Conservation (phyloP, 2,329 filamentous ascomycete species). For the Fusarium oligoseptatum region DNA sequence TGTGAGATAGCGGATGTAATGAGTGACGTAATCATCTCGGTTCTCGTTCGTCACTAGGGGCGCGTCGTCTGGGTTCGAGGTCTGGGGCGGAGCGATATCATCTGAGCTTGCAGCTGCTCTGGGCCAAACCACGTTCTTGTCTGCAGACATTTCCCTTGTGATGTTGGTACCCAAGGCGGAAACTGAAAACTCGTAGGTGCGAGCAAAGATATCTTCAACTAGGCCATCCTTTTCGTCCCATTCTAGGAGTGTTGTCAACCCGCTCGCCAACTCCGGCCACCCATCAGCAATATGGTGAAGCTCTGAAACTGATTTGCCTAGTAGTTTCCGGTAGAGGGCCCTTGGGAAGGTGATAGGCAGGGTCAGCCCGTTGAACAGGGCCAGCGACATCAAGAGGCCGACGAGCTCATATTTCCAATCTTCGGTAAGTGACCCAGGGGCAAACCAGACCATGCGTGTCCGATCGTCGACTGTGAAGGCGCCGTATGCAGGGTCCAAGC, state of each 20-base stretch:
- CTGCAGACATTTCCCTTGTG: constrained; percentile 67
- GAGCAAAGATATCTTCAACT: constrained; percentile 84
- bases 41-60: constrained; percentile 85
- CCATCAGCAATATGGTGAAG: constrained; percentile 86
- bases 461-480: constrained; percentile 83
- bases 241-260: constrained; percentile 78
- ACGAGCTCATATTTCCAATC: constrained; percentile 92
- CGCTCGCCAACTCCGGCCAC: constrained; percentile 85
- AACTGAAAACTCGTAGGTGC: constrained; percentile 88
- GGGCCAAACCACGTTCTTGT: constrained; percentile 62
- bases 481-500: constrained; percentile 81
- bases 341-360: constrained; percentile 90
- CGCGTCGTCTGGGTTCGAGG: constrained; percentile 64
- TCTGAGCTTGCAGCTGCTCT: constrained; percentile 56
- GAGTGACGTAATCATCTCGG: constrained; percentile 80
- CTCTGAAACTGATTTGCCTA: constrained; percentile 76
- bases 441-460: constrained; percentile 89
- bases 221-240: constrained; percentile 82
- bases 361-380: constrained; percentile 92
- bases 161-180: constrained; percentile 69
- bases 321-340: constrained; percentile 84
- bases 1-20: constrained; percentile 88
- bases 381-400: constrained; percentile 88
- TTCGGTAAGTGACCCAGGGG: constrained; percentile 83
- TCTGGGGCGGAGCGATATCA: constrained; percentile 38